Evolutionary conservation across 306 rosid genomes (phyloP).

Genomic region (Betula pendula): DNA sequence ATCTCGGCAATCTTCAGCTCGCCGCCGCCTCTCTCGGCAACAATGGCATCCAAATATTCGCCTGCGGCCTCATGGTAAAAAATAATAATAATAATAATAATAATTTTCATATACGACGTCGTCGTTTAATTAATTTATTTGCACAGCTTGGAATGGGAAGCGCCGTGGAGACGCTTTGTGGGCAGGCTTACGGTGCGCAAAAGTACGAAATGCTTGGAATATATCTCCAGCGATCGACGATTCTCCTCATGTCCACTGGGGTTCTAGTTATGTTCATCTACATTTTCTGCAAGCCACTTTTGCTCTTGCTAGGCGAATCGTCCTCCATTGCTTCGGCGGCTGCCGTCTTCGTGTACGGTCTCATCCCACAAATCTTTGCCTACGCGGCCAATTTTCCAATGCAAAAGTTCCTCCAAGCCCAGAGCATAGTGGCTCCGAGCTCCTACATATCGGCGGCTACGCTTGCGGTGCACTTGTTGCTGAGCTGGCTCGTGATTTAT

Average conservation of each 20-base stretch:
- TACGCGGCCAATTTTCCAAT: slow-evolving; percentile 54
- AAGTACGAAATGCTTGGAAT: slow-evolving; percentile 46
- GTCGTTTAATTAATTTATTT: too few relatives aligned
- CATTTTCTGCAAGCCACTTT: slow-evolving; percentile 37
- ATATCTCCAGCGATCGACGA: slow-evolving; percentile 46
- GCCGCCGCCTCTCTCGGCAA: slow-evolving; percentile 61
- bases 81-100: too few relatives aligned
- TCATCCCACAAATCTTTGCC: slow-evolving; percentile 59
- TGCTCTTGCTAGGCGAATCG: slow-evolving; percentile 44
- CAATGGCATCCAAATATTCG: slow-evolving; percentile 57
- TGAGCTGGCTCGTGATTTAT: slow-evolving; percentile 48
- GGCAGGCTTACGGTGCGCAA: slow-evolving; percentile 62
- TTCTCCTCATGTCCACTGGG: slow-evolving; percentile 39
- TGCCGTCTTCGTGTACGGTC: slow-evolving; percentile 44
- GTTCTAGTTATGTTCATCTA: slow-evolving; percentile 39
- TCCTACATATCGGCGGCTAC: slow-evolving; percentile 40
- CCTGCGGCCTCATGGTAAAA: slow-evolving; percentile 64
- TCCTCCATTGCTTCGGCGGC: slow-evolving; percentile 34
- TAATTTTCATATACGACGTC: too few relatives aligned
- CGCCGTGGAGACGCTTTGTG: slow-evolving; percentile 65
- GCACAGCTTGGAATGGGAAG: slow-evolving; percentile 64
- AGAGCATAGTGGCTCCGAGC: slow-evolving; percentile 53
- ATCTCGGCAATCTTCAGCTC: slow-evolving; percentile 58
- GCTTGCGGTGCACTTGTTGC: slow-evolving; percentile 22
- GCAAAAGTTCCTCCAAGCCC: slow-evolving; percentile 60